Conservation (phyloP, 148 eudicot genomes). For the Chenopodium formosanum region DNA sequence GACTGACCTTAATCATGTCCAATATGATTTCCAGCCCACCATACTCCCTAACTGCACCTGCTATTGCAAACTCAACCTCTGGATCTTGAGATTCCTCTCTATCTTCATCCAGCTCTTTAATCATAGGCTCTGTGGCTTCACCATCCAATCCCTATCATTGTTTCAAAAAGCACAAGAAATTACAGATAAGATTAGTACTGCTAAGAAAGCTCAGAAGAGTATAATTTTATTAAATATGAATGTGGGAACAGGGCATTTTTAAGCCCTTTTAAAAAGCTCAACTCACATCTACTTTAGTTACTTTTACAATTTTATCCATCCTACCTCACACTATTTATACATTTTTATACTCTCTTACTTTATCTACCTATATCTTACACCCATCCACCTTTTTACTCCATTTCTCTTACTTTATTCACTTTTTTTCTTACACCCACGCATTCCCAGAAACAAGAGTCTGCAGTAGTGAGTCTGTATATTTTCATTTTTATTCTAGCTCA, state of each 20-base stretch:
- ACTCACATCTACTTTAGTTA: too few relatives aligned
- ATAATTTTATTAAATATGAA: not conserved
- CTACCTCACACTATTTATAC: too few relatives aligned
- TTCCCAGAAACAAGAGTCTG: too few relatives aligned
- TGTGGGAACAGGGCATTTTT: not conserved
- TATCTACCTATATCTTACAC: too few relatives aligned
- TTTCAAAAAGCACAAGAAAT: slow-evolving; percentile 5
- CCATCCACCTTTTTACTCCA: too few relatives aligned
- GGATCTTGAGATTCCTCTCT: slow-evolving; percentile 99
- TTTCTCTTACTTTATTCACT: too few relatives aligned
- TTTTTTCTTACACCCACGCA: too few relatives aligned
- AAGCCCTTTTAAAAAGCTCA: not conserved
- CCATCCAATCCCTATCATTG: slow-evolving; percentile 90
- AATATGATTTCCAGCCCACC: slow-evolving; percentile 92
- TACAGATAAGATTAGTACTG: not conserved
- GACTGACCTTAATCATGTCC: slow-evolving; percentile 83
- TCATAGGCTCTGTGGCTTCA: slow-evolving; percentile 99
- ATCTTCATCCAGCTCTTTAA: slow-evolving; percentile 96
- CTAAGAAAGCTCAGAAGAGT: not conserved
- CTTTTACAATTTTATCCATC: too few relatives aligned
- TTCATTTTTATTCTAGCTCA: too few relatives aligned
- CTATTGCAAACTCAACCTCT: slow-evolving; percentile 95
- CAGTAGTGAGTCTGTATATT: too few relatives aligned
- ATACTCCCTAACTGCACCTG: slow-evolving; percentile 91
- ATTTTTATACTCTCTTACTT: too few relatives aligned